phyloP scores from a whole-genome alignment of 768 basidiomycete genomes.

The Xerocomus potaroensis region DNA sequence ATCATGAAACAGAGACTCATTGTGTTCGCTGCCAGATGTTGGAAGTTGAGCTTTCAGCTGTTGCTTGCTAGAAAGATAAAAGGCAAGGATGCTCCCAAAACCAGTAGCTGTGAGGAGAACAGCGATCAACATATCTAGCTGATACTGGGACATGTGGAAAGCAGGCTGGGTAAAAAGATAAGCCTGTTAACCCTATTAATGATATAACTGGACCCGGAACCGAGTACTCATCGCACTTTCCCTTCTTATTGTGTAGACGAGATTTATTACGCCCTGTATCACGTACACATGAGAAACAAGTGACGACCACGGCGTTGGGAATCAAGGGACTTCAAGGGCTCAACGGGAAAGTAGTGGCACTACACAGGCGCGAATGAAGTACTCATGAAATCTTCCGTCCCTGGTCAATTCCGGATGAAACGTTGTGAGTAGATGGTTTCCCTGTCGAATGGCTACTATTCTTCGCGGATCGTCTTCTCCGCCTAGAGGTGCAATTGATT shows the following conservation, averaged over 20 bases:
- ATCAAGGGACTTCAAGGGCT: slow-evolving; percentile 4
- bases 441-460: slow-evolving; percentile 84
- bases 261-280: no score
- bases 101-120: slow-evolving; percentile 41
- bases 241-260: no score
- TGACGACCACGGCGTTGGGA: no score
- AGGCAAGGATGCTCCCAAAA: slow-evolving; percentile 40
- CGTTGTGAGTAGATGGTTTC: slow-evolving; percentile 77
- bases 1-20: slow-evolving; percentile 36
- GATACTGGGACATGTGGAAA: slow-evolving; percentile 52
- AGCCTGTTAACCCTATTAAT: no score
- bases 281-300: no score
- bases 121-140: slow-evolving; percentile 54
- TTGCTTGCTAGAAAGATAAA: slow-evolving; percentile 37
- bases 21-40: slow-evolving; percentile 19
- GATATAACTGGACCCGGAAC: no score
- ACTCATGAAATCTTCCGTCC: slow-evolving; percentile 88
- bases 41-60: slow-evolving; percentile 54
- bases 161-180: no score
- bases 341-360: slow-evolving; percentile 26
- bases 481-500: slow-evolving; percentile 33
- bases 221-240: no score
- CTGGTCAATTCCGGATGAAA: slow-evolving; percentile 93
- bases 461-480: slow-evolving; percentile 53
- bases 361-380: slow-evolving; percentile 78